Conservation (phyloP, 164 flowering plant species). For the Vitis rotundifolia region DNA sequence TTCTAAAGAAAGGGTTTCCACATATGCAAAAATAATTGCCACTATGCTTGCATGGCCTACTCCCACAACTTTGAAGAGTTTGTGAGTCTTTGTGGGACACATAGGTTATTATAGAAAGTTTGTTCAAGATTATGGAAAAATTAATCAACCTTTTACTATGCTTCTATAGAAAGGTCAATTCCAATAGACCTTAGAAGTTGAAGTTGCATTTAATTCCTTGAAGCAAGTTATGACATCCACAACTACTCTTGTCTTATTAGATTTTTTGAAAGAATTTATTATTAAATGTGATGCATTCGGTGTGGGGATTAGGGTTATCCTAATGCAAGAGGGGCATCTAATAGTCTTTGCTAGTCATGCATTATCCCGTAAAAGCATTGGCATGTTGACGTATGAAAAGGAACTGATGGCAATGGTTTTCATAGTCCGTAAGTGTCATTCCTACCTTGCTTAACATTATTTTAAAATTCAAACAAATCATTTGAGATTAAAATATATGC, state of each 20-base stretch:
- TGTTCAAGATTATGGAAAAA: background rate
- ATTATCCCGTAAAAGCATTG: too few relatives aligned
- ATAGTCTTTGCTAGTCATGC: too few relatives aligned
- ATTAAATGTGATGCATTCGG: background rate
- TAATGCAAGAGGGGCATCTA: background rate
- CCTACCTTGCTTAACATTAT: too few relatives aligned
- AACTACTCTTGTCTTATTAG: background rate
- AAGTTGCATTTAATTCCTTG: background rate
- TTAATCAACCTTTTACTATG: background rate
- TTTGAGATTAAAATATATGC: too few relatives aligned
- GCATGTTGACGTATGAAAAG: too few relatives aligned
- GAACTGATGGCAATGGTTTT: too few relatives aligned
- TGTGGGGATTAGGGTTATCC: background rate
- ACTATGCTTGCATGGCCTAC: background rate
- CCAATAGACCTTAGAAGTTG: background rate
- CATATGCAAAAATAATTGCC: background rate
- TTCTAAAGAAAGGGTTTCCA: background rate
- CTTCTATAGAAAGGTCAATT: conserved; percentile 1
- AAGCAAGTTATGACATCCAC: background rate
- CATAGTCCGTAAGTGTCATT: too few relatives aligned
- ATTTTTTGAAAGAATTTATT: background rate
- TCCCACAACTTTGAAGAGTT: background rate
- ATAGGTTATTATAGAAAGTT: background rate
- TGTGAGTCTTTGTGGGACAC: background rate
- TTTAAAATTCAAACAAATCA: too few relatives aligned